phyloP scores from a whole-genome alignment of 257 asterid species.

The Rubia yunnanensis region DNA sequence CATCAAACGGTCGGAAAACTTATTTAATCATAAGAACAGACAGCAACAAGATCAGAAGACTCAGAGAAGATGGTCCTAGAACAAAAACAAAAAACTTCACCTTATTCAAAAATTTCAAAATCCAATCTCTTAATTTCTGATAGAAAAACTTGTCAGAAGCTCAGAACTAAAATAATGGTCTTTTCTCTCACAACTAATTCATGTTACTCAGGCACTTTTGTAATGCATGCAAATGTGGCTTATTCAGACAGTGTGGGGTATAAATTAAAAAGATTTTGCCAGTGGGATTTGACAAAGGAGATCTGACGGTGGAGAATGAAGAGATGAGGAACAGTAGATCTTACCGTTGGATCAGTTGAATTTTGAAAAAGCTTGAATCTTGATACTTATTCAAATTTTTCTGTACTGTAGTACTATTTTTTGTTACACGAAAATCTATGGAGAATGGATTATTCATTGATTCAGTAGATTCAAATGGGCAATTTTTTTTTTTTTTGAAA shows the following conservation, averaged over 20 bases:
- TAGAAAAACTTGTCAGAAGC: slow-evolving; percentile 36
- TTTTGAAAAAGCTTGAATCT: slow-evolving; percentile 35
- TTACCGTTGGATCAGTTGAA: slow-evolving; percentile 52
- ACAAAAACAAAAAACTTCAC: slow-evolving; percentile 22
- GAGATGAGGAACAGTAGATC: slow-evolving; percentile 31
- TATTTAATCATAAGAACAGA: slow-evolving; percentile 4
- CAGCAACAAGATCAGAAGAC: slow-evolving; percentile 11
- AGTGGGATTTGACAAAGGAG: slow-evolving; percentile 1
- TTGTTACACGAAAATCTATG: slow-evolving; percentile 9
- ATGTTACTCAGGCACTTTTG: not conserved
- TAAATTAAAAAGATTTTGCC: not conserved
- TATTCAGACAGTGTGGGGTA: too few relatives aligned
- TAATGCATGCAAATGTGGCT: not conserved
- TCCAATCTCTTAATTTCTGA: slow-evolving; percentile 8
- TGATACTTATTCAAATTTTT: not conserved
- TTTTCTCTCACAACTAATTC: not conserved
- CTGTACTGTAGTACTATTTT: not conserved
- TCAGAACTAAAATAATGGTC: slow-evolving; percentile 23
- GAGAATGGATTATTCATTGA: slow-evolving; percentile 14
- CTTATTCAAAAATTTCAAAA: slow-evolving; percentile 40
- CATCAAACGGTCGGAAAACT: slow-evolving; percentile 31
- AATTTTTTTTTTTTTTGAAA: slow-evolving; percentile 20
- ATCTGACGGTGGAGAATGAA: slow-evolving; percentile 32
- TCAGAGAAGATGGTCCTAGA: slow-evolving; percentile 8
- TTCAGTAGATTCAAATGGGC: slow-evolving; percentile 20